A percentile compares a stretch with the other conserved stretches of the same genome.
These are phyloP conservation scores for Myxozyma vanderwaltii DNA, from an alignment of 805 yeast genomes.

Conservation along the genomic window DNA sequence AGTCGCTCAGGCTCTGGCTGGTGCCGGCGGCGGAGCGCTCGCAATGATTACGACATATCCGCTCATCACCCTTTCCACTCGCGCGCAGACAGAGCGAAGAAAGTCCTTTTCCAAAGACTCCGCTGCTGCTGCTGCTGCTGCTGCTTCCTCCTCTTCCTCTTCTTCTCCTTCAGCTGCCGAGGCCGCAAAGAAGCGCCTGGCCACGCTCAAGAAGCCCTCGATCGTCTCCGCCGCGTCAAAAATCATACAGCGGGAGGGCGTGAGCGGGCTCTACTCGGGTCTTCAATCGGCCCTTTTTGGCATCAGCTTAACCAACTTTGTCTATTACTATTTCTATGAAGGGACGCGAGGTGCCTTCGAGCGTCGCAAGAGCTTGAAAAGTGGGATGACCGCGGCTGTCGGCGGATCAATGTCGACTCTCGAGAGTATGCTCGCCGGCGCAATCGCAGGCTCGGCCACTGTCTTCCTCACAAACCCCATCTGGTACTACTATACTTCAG, in stretches of 20 bases:
- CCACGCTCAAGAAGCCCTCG: conserved; percentile 22
- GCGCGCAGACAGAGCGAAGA: conserved; percentile 70
- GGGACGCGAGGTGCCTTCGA: conserved; percentile 48
- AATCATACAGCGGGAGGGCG: conserved; percentile 60
- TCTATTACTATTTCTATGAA: conserved; percentile 90
- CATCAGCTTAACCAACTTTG: conserved; percentile 79
- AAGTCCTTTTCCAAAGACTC: conserved; percentile 16
- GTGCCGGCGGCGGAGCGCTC: conserved; percentile 90
- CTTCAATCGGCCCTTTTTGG: conserved; percentile 86
- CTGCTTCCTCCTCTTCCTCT: not conserved
- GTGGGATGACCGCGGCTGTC: conserved; percentile 30
- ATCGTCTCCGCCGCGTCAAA: conserved; percentile 49
- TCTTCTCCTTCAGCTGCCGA: conserved; percentile 10
- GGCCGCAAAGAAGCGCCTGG: conserved; percentile 22
- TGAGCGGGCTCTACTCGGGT: conserved; percentile 76
- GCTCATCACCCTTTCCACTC: conserved; percentile 78
- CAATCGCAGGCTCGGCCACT: conserved; percentile 85
- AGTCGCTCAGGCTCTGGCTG: conserved; percentile 88
- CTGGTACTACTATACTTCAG: conserved; percentile 63
- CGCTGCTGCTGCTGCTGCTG: not conserved
- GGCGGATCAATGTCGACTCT: conserved; percentile 54
- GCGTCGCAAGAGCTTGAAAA: conserved; percentile 38
- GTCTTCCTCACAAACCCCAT: conserved; percentile 82
- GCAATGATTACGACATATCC: conserved; percentile 90
- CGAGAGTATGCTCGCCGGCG: conserved; percentile 76